Conservation (phyloP, 495 filamentous ascomycete species). For the Penicillium coprophilum region DNA sequence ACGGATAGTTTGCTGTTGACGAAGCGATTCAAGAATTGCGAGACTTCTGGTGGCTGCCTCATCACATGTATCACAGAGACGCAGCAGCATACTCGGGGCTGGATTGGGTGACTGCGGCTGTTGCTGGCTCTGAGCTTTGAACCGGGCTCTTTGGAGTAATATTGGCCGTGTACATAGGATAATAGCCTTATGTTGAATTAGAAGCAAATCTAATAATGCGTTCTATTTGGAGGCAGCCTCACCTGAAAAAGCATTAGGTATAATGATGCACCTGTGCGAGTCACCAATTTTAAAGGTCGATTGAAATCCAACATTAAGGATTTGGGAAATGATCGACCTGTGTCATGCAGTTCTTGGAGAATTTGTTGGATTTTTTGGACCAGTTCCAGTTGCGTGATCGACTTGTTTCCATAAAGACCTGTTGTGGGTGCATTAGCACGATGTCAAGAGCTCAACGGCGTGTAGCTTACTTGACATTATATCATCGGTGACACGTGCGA, state of each 20-base stretch:
- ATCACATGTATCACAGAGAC: conserved; percentile 27
- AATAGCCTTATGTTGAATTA: conserved; percentile 15
- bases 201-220: neutral
- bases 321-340: conserved; percentile 18
- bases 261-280: conserved; percentile 24
- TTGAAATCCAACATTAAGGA: conserved; percentile 21
- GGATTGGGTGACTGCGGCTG: neutral
- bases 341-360: conserved; percentile 24
- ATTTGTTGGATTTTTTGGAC: conserved; percentile 21
- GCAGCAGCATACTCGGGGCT: conserved; percentile 10
- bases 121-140: conserved; percentile 15
- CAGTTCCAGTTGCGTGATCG: conserved; percentile 23
- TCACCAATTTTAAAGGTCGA: conserved; percentile 19
- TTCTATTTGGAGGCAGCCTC: neutral
- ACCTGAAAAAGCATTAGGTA: conserved; percentile 27
- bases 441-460: neutral
- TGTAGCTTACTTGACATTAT: conserved; percentile 26
- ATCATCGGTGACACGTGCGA: conserved; percentile 26
- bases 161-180: conserved; percentile 27
- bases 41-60: conserved; percentile 26
- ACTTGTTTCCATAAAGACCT: conserved; percentile 26
- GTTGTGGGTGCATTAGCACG: neutral
- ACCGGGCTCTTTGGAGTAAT: conserved; percentile 22
- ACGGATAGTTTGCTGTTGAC: conserved; percentile 23
- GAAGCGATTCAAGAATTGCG: conserved; percentile 20